Conservation (phyloP, 2,329 filamentous ascomycete species). For the Apiospora hydei region DNA sequence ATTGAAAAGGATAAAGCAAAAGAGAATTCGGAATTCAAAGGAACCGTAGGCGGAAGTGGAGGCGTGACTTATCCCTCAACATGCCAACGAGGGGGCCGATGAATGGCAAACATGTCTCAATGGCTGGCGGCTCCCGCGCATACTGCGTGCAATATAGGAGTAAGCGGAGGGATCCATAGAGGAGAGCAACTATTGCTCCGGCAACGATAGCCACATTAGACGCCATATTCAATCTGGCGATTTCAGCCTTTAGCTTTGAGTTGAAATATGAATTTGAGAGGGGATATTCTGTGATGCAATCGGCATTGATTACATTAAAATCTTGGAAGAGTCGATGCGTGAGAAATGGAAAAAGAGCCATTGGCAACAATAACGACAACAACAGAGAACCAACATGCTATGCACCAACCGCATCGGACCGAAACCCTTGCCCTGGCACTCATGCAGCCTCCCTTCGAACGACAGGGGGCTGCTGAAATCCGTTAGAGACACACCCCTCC, state of each 20-base stretch:
- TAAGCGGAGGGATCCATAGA: conserved; percentile 31
- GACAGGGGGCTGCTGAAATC: too few relatives aligned
- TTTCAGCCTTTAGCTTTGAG: not conserved
- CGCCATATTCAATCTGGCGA: not conserved
- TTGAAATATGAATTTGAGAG: not conserved
- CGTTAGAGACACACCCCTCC: too few relatives aligned
- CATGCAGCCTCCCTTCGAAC: too few relatives aligned
- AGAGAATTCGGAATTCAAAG: not conserved
- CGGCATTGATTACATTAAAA: not conserved
- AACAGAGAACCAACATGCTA: not conserved
- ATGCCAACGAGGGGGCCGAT: conserved; percentile 37
- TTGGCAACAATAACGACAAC: not conserved
- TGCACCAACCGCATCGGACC: not conserved
- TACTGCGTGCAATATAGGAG: conserved; percentile 37
- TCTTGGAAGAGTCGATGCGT: not conserved
- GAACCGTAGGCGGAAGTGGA: conserved; percentile 31
- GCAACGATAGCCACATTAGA: not conserved
- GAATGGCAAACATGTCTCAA: conserved; percentile 35
- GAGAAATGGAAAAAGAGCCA: not conserved
- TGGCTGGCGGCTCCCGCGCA: conserved; percentile 35
- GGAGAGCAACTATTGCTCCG: not conserved
- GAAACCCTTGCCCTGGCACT: too few relatives aligned
- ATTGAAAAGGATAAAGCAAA: too few relatives aligned
- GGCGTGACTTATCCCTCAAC: conserved; percentile 30
- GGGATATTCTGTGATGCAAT: too few relatives aligned